A percentile compares a stretch with the other conserved stretches of the same genome.
Conservation (phyloP, 2,329 filamentous ascomycete species). For the Alternaria atra region DNA sequence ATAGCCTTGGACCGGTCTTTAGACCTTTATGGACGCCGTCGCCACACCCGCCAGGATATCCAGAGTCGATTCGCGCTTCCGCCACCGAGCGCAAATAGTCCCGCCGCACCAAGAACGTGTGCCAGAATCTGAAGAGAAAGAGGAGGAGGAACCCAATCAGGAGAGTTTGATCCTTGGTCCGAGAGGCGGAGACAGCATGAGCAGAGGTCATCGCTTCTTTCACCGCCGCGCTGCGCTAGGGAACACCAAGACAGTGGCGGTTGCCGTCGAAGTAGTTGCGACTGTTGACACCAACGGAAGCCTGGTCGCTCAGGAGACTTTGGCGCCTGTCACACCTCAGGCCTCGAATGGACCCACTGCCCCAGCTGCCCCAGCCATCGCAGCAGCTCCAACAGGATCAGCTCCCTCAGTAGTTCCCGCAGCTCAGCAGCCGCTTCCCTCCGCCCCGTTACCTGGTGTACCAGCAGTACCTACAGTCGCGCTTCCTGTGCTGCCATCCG, state of each 20-base stretch:
- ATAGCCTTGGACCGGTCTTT: constrained; percentile 20
- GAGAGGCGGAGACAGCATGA: constrained; percentile 38
- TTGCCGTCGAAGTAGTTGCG: constrained; percentile 43
- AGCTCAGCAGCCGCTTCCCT: constrained; percentile 14
- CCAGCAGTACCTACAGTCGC: constrained; percentile 23
- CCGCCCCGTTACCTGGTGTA: constrained; percentile 10
- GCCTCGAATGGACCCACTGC: not conserved
- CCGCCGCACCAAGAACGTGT: constrained; percentile 13
- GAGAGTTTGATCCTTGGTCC: constrained; percentile 26
- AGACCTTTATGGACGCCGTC: constrained; percentile 42
- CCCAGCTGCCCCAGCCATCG: not conserved
- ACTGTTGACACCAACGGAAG: constrained; percentile 43
- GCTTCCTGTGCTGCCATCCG: constrained; percentile 21
- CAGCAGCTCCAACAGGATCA: not conserved
- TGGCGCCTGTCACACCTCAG: constrained; percentile 15
- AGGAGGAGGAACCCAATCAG: constrained; percentile 15
- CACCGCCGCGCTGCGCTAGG: constrained; percentile 42
- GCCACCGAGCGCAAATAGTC: constrained; percentile 26
- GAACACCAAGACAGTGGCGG: constrained; percentile 32
- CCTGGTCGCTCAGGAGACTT: constrained; percentile 36
- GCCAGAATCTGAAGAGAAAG: constrained; percentile 13
- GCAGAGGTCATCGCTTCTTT: constrained; percentile 43
- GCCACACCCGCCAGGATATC: constrained; percentile 34
- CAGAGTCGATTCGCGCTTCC: constrained; percentile 36
- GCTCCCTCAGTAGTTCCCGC: constrained; percentile 2